A percentile compares a stretch with the other conserved stretches of the same genome.
Conservation (phyloP, 805 yeast genomes). For the Saturnispora ahearnii region DNA sequence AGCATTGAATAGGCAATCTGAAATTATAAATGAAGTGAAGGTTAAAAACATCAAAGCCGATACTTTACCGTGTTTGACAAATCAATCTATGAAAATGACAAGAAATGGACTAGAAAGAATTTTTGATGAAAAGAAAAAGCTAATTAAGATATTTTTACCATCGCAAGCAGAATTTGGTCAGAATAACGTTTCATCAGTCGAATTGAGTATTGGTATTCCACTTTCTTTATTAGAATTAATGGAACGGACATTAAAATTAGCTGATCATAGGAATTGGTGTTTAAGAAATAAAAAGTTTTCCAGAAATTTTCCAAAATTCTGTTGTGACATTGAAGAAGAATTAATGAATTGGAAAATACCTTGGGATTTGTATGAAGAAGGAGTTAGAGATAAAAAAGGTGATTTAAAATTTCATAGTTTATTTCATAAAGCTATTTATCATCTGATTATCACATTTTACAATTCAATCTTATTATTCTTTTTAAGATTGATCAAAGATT, state of each 20-base stretch:
- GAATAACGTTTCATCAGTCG: constrained; percentile 22
- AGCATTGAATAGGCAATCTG: background rate
- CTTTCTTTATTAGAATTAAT: constrained; percentile 36
- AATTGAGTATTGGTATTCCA: constrained; percentile 42
- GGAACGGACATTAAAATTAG: constrained; percentile 35
- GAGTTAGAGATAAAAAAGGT: constrained; percentile 7
- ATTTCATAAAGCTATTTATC: constrained; percentile 35
- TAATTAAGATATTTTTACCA: constrained; percentile 17
- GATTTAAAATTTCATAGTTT: constrained; percentile 25
- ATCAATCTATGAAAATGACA: constrained; percentile 7
- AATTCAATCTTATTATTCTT: constrained; percentile 36
- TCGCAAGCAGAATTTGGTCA: constrained; percentile 8
- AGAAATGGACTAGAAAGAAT: constrained; percentile 12
- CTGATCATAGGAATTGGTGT: constrained; percentile 47
- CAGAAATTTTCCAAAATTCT: constrained; percentile 45
- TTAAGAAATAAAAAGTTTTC: constrained; percentile 34
- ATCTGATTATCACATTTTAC: constrained; percentile 34
- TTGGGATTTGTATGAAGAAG: constrained; percentile 33
- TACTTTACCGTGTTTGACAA: constrained; percentile 16
- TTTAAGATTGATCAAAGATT: constrained; percentile 37
- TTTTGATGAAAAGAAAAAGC: background rate
- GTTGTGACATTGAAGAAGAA: constrained; percentile 47
- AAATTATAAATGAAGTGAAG: background rate
- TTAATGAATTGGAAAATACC: constrained; percentile 38
- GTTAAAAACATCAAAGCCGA: constrained; percentile 9